Base-by-base conservation (phyloP, 1,284 basidiomycete genomes). In the Trametes pubescens region DNA sequence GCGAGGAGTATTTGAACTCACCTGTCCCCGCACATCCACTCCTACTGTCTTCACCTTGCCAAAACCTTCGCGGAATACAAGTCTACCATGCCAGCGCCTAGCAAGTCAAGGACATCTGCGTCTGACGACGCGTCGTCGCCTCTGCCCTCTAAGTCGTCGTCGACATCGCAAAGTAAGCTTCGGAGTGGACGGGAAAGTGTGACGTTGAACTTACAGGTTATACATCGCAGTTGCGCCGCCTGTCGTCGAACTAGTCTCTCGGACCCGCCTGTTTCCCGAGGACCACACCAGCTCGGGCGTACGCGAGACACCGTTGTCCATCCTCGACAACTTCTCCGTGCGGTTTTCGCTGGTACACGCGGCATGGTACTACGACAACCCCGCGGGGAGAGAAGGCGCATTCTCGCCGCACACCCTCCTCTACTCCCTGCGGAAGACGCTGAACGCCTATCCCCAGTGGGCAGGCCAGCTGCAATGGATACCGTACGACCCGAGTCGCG, bases 381-480 rank as follows among this genome's bases (percentile, higher is more conserved):
- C 62, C 4, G 18, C 38, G 9, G 38, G 35, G 4, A 53, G 65
- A 22, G 58, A 72, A 11, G 44, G 49, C 18, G 40, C 61, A 1
- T 58, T 73, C 9, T 56, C 69, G 43, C 32, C 62, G 2, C 60
- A 66, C 0, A 22, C 54, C 2, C 73, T 80, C 24, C 35, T 58
- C 1, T 4, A 10, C 9, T 77, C 78, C 9, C 70, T 81, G 8
- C 58, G 61, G n/a, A 48, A 52, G 16, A 76, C 76, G 5, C 69
- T 81, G 46, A 64, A 72, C 51, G 65, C 68, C 1, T 82, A 82
- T 64, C 78, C 81, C 1, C 79, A 80, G 46, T 80, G 77, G 74
- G 67, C 75, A 1, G 81, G 80, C 0, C 78, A 77, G 48, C 70
- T 82, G 24, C 73, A 73, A 4, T 76, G 75, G 69, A 56, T 66